Evolutionary conservation across 2,329 filamentous ascomycete genomes (phyloP).

Genomic region (Exophiala xenobiotica): DNA sequence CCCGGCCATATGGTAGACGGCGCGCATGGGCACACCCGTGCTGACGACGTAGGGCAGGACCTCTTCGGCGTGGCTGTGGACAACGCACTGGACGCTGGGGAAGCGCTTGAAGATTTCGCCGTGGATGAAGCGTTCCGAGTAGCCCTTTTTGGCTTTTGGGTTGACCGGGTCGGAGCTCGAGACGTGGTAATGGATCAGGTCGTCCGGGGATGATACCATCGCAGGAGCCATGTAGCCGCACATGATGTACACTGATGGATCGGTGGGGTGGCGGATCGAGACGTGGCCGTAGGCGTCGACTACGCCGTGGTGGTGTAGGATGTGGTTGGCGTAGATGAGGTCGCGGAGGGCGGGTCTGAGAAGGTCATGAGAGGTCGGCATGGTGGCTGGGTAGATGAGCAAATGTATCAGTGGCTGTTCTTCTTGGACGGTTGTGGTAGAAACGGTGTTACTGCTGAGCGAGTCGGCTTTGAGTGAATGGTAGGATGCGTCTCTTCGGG

Average conservation of each 20-base stretch:
- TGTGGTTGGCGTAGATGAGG: constrained; percentile 34
- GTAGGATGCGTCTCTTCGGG: no score
- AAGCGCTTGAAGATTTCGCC: constrained; percentile 49
- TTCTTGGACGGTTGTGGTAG: no score
- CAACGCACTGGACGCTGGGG: constrained; percentile 40
- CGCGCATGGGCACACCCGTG: constrained; percentile 41
- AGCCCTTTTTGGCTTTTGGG: constrained; percentile 41
- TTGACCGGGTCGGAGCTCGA: constrained; percentile 45
- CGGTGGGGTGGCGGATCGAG: constrained; percentile 52
- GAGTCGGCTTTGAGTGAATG: no score
- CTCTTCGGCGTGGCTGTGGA: constrained; percentile 48
- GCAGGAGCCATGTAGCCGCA: constrained; percentile 50
- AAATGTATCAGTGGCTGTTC: no score
- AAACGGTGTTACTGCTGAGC: no score
- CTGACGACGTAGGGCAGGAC: constrained; percentile 45
- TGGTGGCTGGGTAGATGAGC: neutral
- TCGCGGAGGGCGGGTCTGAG: constrained; percentile 18
- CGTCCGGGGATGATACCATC: constrained; percentile 43
- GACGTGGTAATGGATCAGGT: constrained; percentile 52
- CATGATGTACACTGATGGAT: constrained; percentile 51
- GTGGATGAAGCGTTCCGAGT: constrained; percentile 49
- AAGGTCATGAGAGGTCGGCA: neutral
- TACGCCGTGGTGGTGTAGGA: constrained; percentile 51
- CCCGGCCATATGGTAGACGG: constrained; percentile 47
- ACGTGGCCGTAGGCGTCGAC: constrained; percentile 59